These are phyloP conservation scores for Aspergillus hortae DNA, from an alignment of 2,329 filamentous ascomycete species.

Conservation along the genomic window DNA sequence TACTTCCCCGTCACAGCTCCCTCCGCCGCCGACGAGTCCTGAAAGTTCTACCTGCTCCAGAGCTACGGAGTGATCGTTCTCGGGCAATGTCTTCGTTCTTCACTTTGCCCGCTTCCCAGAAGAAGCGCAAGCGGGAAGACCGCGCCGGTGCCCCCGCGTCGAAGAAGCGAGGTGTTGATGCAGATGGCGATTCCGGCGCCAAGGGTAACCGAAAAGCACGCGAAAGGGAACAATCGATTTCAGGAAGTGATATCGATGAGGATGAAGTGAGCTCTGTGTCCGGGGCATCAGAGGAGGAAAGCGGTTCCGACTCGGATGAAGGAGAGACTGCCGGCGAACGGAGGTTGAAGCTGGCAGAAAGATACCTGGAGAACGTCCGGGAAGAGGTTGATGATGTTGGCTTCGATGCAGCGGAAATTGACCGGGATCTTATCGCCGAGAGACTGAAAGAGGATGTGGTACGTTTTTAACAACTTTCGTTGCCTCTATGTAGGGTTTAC, in stretches of 20 bases:
- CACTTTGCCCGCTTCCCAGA: constrained; percentile 77
- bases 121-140: constrained; percentile 78
- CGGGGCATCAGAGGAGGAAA: constrained; percentile 45
- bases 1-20: background rate
- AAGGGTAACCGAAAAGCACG: constrained; percentile 44
- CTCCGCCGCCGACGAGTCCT: background rate
- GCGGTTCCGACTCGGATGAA: constrained; percentile 66
- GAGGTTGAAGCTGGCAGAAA: constrained; percentile 80
- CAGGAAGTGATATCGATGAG: constrained; percentile 73
- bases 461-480: constrained; percentile 23
- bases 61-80: background rate
- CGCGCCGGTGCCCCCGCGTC: constrained; percentile 39
- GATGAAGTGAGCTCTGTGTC: constrained; percentile 53
- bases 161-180: constrained; percentile 44
- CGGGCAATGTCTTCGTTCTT: constrained; percentile 90
- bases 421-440: constrained; percentile 87
- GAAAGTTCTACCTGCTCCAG: background rate
- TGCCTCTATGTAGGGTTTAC: background rate
- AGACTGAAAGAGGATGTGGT: constrained; percentile 83
- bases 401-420: constrained; percentile 92
- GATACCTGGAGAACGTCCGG: constrained; percentile 86
- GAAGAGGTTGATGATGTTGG: constrained; percentile 78
- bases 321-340: constrained; percentile 86
- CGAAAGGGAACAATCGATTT: constrained; percentile 74
- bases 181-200: constrained; percentile 26